Percentiles rank a stretch among this genome's conserved stretches.
Evolutionary conservation across 1,284 basidiomycete genomes (phyloP).

Genomic region (Marasmius tenuissimus): DNA sequence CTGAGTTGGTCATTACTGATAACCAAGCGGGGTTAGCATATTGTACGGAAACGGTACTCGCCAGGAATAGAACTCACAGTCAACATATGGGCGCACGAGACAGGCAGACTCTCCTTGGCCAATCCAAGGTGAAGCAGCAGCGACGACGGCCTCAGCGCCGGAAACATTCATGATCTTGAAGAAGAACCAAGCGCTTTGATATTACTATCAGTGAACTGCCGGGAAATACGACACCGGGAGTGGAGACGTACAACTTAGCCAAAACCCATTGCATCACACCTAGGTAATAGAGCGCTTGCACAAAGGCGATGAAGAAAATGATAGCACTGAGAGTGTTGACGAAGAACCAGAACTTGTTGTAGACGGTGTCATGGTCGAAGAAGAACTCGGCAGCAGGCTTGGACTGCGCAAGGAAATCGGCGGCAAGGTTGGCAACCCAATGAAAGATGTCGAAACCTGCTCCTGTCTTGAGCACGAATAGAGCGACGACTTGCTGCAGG

Average conservation of each 20-base stretch:
- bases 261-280: conserved; percentile 91
- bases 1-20: conserved; percentile 81
- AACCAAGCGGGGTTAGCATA: conserved; percentile 7
- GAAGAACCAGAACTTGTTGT: conserved; percentile 73
- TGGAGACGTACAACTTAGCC: conserved; percentile 64
- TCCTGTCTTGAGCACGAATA: conserved; percentile 81
- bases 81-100: conserved; percentile 83
- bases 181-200: conserved; percentile 84
- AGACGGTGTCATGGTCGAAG: conserved; percentile 62
- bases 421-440: conserved; percentile 76
- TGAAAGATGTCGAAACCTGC: conserved; percentile 82
- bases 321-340: conserved; percentile 76
- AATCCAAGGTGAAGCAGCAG: conserved; percentile 89
- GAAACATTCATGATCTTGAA: conserved; percentile 86
- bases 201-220: conserved; percentile 1
- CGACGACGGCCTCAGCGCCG: conserved; percentile 90
- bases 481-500: conserved; percentile 78
- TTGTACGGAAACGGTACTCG: not conserved
- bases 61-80: conserved; percentile 36
- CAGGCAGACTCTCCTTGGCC: conserved; percentile 88
- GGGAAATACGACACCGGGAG: not conserved
- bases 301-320: conserved; percentile 86
- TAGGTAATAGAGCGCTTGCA: conserved; percentile 86
- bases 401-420: conserved; percentile 68
- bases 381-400: conserved; percentile 75